Percentiles rank a stretch among this genome's conserved stretches.
These are phyloP conservation scores for Cladosporium cucumerinum DNA, from an alignment of 2,329 filamentous ascomycete genomes.

Conservation along the genomic window DNA sequence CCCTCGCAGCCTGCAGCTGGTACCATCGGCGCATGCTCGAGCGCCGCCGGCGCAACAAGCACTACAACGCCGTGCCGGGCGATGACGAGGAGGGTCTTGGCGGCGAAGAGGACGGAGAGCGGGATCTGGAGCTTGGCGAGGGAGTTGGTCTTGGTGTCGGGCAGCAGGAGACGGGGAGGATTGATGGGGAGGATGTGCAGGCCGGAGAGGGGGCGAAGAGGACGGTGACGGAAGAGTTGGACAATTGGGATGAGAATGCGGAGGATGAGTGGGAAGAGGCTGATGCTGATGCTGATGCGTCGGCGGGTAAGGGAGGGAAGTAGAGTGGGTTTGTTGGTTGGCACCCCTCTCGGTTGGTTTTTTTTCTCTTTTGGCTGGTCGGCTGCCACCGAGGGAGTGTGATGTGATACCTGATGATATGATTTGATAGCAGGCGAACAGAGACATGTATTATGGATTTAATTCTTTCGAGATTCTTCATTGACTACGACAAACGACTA, in stretches of 20 bases:
- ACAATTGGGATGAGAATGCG: slow-evolving; percentile 90
- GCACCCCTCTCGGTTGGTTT: background rate
- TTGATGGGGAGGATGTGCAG: slow-evolving; percentile 26
- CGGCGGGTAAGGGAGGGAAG: slow-evolving; percentile 10
- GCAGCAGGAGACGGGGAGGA: slow-evolving; percentile 32
- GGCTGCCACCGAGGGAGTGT: background rate
- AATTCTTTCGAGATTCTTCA: background rate
- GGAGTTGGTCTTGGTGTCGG: slow-evolving; percentile 39
- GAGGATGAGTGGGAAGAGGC: slow-evolving; percentile 63
- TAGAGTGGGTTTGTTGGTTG: background rate
- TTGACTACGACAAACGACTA: slow-evolving; percentile 7
- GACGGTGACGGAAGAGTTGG: slow-evolving; percentile 76
- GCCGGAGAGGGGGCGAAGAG: slow-evolving; percentile 59
- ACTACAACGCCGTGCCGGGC: slow-evolving; percentile 67
- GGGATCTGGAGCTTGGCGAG: slow-evolving; percentile 75
- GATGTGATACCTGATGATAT: slow-evolving; percentile 5
- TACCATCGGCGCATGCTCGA: slow-evolving; percentile 97
- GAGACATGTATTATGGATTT: slow-evolving; percentile 14
- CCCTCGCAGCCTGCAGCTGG: slow-evolving; percentile 73
- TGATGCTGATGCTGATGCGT: slow-evolving; percentile 43
- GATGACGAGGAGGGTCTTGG: slow-evolving; percentile 44
- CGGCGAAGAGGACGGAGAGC: slow-evolving; percentile 34
- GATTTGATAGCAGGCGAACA: slow-evolving; percentile 5
- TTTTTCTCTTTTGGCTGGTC: background rate
- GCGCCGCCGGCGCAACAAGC: slow-evolving; percentile 69